Evolutionary conservation across 805 yeast species (phyloP).

Genomic region (Metschnikowia peoriensis): DNA sequence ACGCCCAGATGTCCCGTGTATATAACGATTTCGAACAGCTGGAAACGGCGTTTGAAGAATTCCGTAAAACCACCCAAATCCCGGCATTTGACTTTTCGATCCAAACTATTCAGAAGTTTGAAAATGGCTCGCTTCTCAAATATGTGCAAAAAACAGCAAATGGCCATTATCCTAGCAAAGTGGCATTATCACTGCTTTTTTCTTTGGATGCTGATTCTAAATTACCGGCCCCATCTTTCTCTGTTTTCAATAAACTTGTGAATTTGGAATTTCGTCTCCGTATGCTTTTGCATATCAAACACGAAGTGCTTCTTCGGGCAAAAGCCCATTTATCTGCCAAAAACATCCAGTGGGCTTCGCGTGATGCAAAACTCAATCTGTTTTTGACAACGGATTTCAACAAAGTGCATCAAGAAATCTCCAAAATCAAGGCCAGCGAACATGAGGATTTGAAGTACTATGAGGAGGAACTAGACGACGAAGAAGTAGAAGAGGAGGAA

Average conservation of each 20-base stretch:
- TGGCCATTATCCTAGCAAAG: conserved; percentile 2
- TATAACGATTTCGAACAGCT: conserved; percentile 24
- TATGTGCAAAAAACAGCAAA: conserved; percentile 14
- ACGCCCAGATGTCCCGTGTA: conserved; percentile 29
- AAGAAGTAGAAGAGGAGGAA: conserved; percentile 14
- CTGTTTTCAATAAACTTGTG: conserved; percentile 28
- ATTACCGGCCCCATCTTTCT: conserved; percentile 29
- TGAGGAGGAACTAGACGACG: conserved; percentile 21
- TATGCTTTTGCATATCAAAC: conserved; percentile 31
- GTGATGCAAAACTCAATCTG: conserved; percentile 30
- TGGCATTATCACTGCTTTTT: conserved; percentile 21
- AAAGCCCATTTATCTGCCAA: conserved; percentile 30
- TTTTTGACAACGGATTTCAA: conserved; percentile 29
- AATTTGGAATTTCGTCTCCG: conserved; percentile 35
- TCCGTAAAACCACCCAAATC: conserved; percentile 22
- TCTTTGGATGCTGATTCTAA: conserved; percentile 25
- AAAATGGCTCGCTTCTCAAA: conserved; percentile 21
- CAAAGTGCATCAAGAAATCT: conserved; percentile 27
- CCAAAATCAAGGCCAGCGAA: conserved; percentile 28
- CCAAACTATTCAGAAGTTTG: conserved; percentile 26
- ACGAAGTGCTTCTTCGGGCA: conserved; percentile 33
- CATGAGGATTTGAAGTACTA: conserved; percentile 25
- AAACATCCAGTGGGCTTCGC: conserved; percentile 34
- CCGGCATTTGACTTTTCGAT: conserved; percentile 30
- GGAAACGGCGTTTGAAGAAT: conserved; percentile 23